Percentiles rank a stretch among this genome's conserved stretches.
Conservation (phyloP, 768 basidiomycete genomes). For the Suillus occidentalis region DNA sequence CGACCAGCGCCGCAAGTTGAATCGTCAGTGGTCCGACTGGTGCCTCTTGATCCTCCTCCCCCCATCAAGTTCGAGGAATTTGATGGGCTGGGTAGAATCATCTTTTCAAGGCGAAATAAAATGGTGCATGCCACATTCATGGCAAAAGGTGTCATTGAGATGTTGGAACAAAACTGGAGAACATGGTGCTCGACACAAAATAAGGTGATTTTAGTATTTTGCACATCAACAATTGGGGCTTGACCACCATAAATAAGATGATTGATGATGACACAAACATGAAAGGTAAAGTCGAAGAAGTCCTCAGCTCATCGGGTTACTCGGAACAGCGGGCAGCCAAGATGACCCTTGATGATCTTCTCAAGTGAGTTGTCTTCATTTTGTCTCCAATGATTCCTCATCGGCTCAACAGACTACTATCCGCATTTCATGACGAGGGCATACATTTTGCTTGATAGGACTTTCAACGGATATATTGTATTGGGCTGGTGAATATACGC, state of each 20-base stretch:
- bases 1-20: conserved; percentile 95
- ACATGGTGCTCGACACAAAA: conserved; percentile 88
- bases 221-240: neutral
- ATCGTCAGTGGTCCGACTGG: conserved; percentile 86
- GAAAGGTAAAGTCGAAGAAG: conserved; percentile 66
- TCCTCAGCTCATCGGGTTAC: conserved; percentile 69
- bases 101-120: conserved; percentile 91
- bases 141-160: conserved; percentile 92
- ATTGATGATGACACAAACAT: conserved; percentile 71
- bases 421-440: neutral
- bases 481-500: neutral
- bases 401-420: conserved; percentile 52
- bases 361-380: conserved; percentile 59
- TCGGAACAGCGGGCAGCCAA: conserved; percentile 84
- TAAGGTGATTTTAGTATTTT: conserved; percentile 39
- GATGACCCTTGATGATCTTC: conserved; percentile 89
- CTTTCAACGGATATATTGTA: neutral
- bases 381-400: conserved; percentile 28
- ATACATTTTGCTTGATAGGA: neutral
- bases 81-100: conserved; percentile 88
- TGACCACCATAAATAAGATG: conserved; percentile 42
- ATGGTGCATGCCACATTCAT: conserved; percentile 85
- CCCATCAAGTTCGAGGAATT: conserved; percentile 97
- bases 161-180: conserved; percentile 91
- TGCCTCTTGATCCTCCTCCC: conserved; percentile 92